Evolutionary conservation across 2,329 filamentous ascomycete genomes (phyloP).

Genomic region (Trichoderma sp.): DNA sequence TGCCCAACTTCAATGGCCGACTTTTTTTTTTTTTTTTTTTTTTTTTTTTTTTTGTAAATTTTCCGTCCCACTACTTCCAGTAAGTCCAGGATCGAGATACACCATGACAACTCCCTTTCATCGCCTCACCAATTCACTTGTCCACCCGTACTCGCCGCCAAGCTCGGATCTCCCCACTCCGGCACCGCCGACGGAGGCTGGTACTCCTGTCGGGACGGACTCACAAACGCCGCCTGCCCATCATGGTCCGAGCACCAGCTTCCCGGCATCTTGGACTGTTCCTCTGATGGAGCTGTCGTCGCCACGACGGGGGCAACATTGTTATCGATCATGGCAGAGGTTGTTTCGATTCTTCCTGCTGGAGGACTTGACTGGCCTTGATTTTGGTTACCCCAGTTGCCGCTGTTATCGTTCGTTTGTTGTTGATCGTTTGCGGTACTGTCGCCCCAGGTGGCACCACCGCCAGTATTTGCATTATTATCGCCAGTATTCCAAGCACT

Average conservation of each 20-base stretch:
- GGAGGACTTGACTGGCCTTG: neutral
- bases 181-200: conserved; percentile 14
- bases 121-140: conserved; percentile 29
- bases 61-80: neutral
- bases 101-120: neutral
- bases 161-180: conserved; percentile 37
- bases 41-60: neutral
- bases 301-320: conserved; percentile 3
- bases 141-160: conserved; percentile 39
- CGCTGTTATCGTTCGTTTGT: neutral
- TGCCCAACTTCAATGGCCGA: neutral
- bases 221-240: conserved; percentile 23
- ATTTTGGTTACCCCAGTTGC: conserved; percentile 25
- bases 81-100: neutral
- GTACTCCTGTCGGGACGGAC: neutral
- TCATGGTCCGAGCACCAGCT: conserved; percentile 30
- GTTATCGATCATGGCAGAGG: conserved; percentile 6
- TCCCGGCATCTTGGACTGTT: conserved; percentile 36
- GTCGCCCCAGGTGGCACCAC: conserved; percentile 11
- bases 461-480: conserved; percentile 2
- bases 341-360: neutral
- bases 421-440: neutral
- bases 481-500: neutral
- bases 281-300: neutral
- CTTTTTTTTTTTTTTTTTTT: neutral